A percentile compares a stretch with the other conserved stretches of the same genome.
Evolutionary conservation across 805 yeast genomes (phyloP).

Genomic region (Lipomyces orientalis): DNA sequence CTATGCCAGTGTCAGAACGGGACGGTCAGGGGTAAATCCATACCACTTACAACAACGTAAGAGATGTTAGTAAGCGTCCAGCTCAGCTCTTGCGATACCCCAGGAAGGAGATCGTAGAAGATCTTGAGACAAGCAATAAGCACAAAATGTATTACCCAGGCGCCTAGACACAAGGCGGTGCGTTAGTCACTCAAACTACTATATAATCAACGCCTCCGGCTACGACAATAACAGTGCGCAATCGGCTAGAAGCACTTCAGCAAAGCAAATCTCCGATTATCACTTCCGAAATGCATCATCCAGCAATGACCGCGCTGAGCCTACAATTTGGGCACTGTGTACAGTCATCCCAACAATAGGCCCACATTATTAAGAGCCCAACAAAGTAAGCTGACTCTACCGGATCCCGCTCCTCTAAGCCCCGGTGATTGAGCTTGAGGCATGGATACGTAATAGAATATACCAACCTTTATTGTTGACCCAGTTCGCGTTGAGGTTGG

Average conservation of each 20-base stretch:
- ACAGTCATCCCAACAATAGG: not conserved
- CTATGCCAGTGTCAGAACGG: slow-evolving; percentile 9
- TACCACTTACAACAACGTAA: slow-evolving; percentile 60
- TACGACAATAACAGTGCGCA: not conserved
- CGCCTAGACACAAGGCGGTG: slow-evolving; percentile 47
- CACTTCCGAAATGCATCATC: not conserved
- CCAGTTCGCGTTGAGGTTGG: slow-evolving; percentile 95
- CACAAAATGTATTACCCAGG: slow-evolving; percentile 92
- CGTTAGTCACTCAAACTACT: not conserved
- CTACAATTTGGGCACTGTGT: not conserved
- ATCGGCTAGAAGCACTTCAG: not conserved
- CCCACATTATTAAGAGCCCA: not conserved
- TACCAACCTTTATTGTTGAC: slow-evolving; percentile 79
- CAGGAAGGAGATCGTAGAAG: slow-evolving; percentile 78
- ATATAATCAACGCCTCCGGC: not conserved
- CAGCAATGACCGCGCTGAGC: not conserved
- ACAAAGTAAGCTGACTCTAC: not conserved
- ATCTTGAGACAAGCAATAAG: slow-evolving; percentile 75
- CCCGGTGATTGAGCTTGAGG: not conserved
- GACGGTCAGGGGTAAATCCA: not conserved
- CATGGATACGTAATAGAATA: not conserved
- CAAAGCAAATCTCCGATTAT: not conserved
- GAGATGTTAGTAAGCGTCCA: slow-evolving; percentile 95
- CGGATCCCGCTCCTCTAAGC: not conserved
- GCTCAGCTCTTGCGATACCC: slow-evolving; percentile 78